phyloP scores from a whole-genome alignment of 768 basidiomycete genomes.

The Rhodosporidiobolus odoratus region DNA sequence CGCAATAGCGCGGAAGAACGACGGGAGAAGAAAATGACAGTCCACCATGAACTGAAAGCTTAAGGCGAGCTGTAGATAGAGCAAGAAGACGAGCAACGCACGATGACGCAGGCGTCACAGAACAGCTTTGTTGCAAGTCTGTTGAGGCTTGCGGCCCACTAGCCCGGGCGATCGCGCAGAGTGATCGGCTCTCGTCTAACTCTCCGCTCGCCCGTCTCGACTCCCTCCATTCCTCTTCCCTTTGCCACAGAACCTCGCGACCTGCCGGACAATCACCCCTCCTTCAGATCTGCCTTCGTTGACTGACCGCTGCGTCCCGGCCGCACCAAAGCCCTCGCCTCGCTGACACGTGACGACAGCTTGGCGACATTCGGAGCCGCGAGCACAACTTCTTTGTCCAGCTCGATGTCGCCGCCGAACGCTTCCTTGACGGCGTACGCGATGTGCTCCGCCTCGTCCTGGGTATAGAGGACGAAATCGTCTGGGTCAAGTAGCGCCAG shows the following conservation, averaged over 20 bases:
- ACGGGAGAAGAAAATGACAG: no score
- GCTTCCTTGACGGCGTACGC: conserved; percentile 68
- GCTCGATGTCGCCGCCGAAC: conserved; percentile 84
- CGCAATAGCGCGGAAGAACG: no score
- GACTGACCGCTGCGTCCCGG: conserved; percentile 1
- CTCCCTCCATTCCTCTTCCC: not conserved
- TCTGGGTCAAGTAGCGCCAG: conserved; percentile 60
- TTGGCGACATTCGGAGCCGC: conserved; percentile 89
- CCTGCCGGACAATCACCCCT: not conserved
- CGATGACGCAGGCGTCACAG: no score
- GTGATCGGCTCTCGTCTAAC: no score
- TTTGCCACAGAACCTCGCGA: not conserved
- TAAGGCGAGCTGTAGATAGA: no score
- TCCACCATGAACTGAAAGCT: no score
- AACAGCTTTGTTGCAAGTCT: no score
- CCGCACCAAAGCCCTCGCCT: conserved; percentile 32
- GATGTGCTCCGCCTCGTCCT: conserved; percentile 83
- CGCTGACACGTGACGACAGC: conserved; percentile 74
- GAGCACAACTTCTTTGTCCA: conserved; percentile 80
- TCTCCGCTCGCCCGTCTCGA: no score
- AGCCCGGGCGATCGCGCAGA: no score
- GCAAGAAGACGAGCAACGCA: no score
- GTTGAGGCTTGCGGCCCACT: no score
- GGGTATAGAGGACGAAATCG: conserved; percentile 92
- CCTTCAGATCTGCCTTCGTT: conserved; percentile 19